A percentile compares a stretch with the other conserved stretches of the same genome.
Conservation (phyloP, 2,329 filamentous ascomycete genomes). For the Pochonia chlamydosporia region DNA sequence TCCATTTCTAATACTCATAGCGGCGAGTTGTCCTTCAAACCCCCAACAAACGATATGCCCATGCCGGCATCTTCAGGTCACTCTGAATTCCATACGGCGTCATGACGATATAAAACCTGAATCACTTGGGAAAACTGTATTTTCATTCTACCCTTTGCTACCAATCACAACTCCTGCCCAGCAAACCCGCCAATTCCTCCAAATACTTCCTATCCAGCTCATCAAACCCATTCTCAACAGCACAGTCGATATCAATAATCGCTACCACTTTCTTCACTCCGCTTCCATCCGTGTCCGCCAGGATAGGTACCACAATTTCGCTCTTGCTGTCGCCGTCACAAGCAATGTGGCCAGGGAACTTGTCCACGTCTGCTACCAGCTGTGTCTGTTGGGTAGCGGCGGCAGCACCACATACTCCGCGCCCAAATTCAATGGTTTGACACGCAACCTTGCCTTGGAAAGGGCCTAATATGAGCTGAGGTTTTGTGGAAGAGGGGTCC, state of each 20-base stretch:
- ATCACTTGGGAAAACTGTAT: neutral
- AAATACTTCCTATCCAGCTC: slow-evolving; percentile 59
- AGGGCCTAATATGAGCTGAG: slow-evolving; percentile 67
- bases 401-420: slow-evolving; percentile 70
- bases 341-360: slow-evolving; percentile 75
- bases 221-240: slow-evolving; percentile 60
- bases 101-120: too few species aligned
- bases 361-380: slow-evolving; percentile 63
- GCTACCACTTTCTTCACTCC: slow-evolving; percentile 49
- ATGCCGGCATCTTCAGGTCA: too few species aligned
- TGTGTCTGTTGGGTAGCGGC: slow-evolving; percentile 57
- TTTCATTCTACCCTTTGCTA: slow-evolving; percentile 18
- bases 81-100: too few species aligned
- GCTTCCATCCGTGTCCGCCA: slow-evolving; percentile 28
- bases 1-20: too few species aligned
- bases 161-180: slow-evolving; percentile 63
- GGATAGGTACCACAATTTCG: slow-evolving; percentile 75
- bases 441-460: slow-evolving; percentile 79
- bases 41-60: too few species aligned
- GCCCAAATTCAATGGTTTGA: slow-evolving; percentile 67
- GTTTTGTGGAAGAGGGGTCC: slow-evolving; percentile 38
- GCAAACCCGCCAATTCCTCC: slow-evolving; percentile 57
- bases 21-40: too few species aligned
- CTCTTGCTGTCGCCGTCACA: slow-evolving; percentile 72
- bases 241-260: slow-evolving; percentile 78